phyloP scores from a whole-genome alignment of 805 yeast genomes.

The Saturnispora sanitii region DNA sequence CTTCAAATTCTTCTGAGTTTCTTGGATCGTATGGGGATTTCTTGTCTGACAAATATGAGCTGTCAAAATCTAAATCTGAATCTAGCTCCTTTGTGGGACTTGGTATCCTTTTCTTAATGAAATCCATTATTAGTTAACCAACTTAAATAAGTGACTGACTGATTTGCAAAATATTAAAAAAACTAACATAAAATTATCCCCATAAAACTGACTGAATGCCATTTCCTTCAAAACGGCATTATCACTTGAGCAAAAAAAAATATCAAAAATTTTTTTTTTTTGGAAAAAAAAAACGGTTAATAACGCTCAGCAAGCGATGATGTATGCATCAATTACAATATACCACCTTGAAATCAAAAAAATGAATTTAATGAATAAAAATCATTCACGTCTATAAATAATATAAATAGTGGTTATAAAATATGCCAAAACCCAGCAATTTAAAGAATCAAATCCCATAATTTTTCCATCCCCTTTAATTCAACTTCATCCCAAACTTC shows the following conservation, averaged over 20 bases:
- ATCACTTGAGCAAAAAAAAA: no score
- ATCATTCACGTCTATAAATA: not conserved
- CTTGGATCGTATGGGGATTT: conserved; percentile 2
- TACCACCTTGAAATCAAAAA: no score
- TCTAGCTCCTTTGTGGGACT: not conserved
- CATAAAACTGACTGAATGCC: no score
- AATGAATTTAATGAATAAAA: no score
- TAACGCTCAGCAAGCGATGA: not conserved
- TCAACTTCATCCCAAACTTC: conserved; percentile 41
- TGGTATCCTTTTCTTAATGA: not conserved
- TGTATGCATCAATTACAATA: no score
- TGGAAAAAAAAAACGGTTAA: not conserved
- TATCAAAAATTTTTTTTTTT: not conserved
- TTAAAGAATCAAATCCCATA: conserved; percentile 1
- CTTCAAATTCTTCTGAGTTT: conserved; percentile 5
- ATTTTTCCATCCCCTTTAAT: conserved; percentile 1
- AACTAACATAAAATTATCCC: no score
- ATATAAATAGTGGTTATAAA: not conserved
- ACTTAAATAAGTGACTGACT: no score
- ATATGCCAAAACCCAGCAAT: no score
- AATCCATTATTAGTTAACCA: no score
- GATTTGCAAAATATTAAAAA: no score
- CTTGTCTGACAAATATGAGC: conserved; percentile 1
- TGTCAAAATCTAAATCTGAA: not conserved
- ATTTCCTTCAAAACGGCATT: no score